Base-by-base conservation (phyloP, 2,329 filamentous ascomycete genomes). In the Monosporascus sp. region DNA sequence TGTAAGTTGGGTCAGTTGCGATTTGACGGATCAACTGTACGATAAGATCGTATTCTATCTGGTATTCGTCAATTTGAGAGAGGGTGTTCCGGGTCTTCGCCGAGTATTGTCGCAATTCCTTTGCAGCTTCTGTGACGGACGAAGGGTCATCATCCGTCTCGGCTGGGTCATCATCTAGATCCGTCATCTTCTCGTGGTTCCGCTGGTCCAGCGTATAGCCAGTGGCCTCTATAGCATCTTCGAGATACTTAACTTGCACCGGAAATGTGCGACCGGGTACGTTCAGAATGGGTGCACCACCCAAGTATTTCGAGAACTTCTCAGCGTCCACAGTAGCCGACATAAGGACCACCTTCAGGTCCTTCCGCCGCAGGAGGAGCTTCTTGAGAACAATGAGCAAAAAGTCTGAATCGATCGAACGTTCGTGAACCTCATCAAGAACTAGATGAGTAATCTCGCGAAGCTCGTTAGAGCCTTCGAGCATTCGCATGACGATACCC, bases 401-500 rank as follows among this genome's bases (percentile, higher is more conserved):
- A 68, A 99, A 97, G 68, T 99, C 94, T 52, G 92, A 96, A 67
- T 99, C 94, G 61, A 99, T 97, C 14, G 90, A 89, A 56, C 93
- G 85, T 69, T 99, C 94, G 66, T 99, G 94, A 2, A 97, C 93
- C 71, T 99, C 94, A 65, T 99, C 94, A n/a, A 99, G 84, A 46
- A 99, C 85, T 54, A 99, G 74, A 72, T 97, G 94, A 0, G 93
- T 96, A 50, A 99, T 86, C 58, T 97, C 93, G 53, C 84, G 82
- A 44, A 99, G 81, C 52, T 95, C 88, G 58, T 90, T 88, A 0
- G 90, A 89, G 8, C 87, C 86, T 69, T 99, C 94, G 15, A 99
- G 78, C 93, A 99, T 97, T 27, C 94, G 85, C 78, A 99, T 89
- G n/a, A 99, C 90, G 53, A 99, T 96, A 74, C 94, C 84, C 6